Evolutionary conservation across 805 yeast species (phyloP), one percentile per base, ranked within the genome.

Genomic region (Suhomyces tanzawaensis): DNA sequence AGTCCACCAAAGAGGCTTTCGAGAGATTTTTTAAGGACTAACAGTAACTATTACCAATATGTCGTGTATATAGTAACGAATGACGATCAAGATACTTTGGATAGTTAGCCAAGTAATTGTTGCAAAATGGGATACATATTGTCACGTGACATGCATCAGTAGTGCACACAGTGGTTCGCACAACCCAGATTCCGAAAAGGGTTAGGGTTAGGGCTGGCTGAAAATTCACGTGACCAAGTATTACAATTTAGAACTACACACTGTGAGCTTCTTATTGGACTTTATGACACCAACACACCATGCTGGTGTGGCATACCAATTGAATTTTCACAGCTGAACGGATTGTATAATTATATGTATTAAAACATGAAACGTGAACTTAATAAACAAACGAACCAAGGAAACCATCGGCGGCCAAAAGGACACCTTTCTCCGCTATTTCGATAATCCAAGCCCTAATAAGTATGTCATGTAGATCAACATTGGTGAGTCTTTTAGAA

Each of bases 1-100:
- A 47, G 30, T 28, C 44, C 11, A 47, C 53, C 8, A 49, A 49
- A 28, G 47, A 39, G 14, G 53, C 54, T n/a, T 49, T 49, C 35
- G 46, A 44, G 32, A 36, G 39, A 32, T 49, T 49, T 32, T 40
- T 49, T 29, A 30, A 21, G 8, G 34, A 15, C 4, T 17, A 29
- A 5, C 6, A 17, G n/a, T n/a, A n/a, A n/a, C 7, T 9, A 19
- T 23, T 9, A 15, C 14, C 19, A 22, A 32, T 22, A 12, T 12
- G 15, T 4, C 13, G 15, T 7, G 21, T 22, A 32, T 21, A 19
- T 21, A 32, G 4, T 32, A 22, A 23, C 29, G 24, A 32, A 7
- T 32, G 7, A 23, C 22, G 29, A 32, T 13, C 14, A 6, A 8
- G 14, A 11, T 25, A 8, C 12, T 25, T n/a, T 8, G 14, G 14